These are phyloP conservation scores for Aspergillus fischeri DNA, from an alignment of 2,329 filamentous ascomycete genomes.

Conservation along the genomic window DNA sequence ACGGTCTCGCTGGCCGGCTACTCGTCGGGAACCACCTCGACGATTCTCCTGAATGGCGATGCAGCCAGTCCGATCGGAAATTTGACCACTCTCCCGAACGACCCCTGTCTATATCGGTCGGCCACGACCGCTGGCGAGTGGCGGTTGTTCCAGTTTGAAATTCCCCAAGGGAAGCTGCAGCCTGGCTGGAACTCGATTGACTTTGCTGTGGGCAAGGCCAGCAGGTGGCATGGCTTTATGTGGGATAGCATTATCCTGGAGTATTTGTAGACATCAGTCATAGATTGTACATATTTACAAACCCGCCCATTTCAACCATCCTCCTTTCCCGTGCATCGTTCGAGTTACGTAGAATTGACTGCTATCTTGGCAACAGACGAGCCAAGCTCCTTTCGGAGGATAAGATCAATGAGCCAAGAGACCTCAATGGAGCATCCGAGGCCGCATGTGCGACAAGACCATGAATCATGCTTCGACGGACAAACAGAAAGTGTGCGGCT, in stretches of 20 bases:
- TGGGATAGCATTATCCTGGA: constrained; percentile 43
- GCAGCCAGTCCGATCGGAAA: constrained; percentile 33
- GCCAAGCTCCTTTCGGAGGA: too few relatives aligned
- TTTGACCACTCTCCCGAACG: constrained; percentile 42
- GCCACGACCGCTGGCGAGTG: constrained; percentile 47
- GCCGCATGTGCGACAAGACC: too few relatives aligned
- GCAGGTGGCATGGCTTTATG: constrained; percentile 39
- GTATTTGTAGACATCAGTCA: constrained; percentile 4
- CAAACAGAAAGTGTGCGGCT: neutral
- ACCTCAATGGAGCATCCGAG: too few relatives aligned
- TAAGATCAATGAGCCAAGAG: neutral
- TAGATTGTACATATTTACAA: too few relatives aligned
- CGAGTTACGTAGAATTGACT: neutral
- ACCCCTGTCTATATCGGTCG: constrained; percentile 47
- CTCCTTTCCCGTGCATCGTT: too few relatives aligned
- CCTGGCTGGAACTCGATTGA: constrained; percentile 34
- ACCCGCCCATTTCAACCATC: too few relatives aligned
- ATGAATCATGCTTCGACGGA: neutral
- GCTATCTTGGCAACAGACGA: neutral
- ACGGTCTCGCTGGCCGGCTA: constrained; percentile 46
- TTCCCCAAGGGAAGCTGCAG: constrained; percentile 27
- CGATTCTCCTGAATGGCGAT: constrained; percentile 41
- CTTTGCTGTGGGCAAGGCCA: constrained; percentile 33
- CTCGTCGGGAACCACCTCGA: constrained; percentile 38
- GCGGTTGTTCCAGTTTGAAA: constrained; percentile 42